phyloP scores from a whole-genome alignment of 768 basidiomycete species.

The Candolleomyces efflorescens region DNA sequence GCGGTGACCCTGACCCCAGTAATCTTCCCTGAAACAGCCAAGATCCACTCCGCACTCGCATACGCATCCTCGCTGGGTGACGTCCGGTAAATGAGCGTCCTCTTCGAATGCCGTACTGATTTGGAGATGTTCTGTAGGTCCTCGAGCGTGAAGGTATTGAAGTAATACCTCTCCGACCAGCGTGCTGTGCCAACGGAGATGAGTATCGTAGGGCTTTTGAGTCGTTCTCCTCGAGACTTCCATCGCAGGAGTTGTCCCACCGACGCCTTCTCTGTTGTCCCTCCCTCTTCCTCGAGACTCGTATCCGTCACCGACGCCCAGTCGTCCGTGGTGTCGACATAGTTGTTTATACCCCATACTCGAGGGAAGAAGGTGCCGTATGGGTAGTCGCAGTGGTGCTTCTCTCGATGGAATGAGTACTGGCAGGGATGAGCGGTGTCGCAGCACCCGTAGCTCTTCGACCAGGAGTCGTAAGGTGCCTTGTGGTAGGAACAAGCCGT shows the following conservation, averaged over 20 bases:
- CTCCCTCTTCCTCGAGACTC: constrained; percentile 28
- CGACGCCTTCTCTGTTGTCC: constrained; percentile 20
- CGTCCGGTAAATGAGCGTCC: constrained; percentile 33
- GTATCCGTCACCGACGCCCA: constrained; percentile 32
- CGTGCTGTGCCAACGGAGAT: constrained; percentile 32
- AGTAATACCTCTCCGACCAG: constrained; percentile 31
- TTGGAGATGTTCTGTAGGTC: constrained; percentile 30
- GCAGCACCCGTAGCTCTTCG: constrained; percentile 32
- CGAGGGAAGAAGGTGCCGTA: constrained; percentile 35
- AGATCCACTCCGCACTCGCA: constrained; percentile 37
- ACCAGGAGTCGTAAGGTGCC: constrained; percentile 31
- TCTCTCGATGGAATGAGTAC: constrained; percentile 28
- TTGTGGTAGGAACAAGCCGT: constrained; percentile 36
- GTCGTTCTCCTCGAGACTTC: constrained; percentile 25
- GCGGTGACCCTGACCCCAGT: constrained; percentile 31
- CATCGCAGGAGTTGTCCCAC: constrained; percentile 30
- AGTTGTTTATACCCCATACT: constrained; percentile 24
- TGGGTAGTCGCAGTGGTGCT: constrained; percentile 39
- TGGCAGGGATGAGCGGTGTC: constrained; percentile 31
- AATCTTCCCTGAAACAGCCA: constrained; percentile 31
- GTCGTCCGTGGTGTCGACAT: constrained; percentile 29
- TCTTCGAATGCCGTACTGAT: constrained; percentile 27
- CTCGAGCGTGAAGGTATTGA: constrained; percentile 33
- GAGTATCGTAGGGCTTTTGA: constrained; percentile 32
- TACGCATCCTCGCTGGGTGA: constrained; percentile 27